Evolutionary conservation across 345 rosid species (phyloP), one percentile per base, ranked within the genome.

Genomic region (Hypericum perforatum): DNA sequence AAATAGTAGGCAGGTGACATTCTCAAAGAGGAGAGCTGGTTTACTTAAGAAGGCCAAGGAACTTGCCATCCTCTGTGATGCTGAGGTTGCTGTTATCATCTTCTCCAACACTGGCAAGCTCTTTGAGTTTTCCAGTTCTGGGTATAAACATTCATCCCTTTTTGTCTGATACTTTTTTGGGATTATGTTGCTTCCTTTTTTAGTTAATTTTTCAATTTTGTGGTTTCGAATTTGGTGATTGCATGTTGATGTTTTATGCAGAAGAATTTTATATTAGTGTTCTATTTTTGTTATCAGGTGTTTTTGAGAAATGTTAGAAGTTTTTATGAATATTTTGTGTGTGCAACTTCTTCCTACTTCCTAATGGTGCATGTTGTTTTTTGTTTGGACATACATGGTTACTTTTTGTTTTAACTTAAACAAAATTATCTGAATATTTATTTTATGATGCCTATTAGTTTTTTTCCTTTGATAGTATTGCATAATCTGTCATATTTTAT

Each of bases 91-190:
- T 58, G 84, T 84, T 47, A 90, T 86, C 56, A 75, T 84, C 68
- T 90, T 86, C 87, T 90, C 96, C 37, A 86, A 81, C 38, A 77
- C 96, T 45, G 96, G 97, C 66, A 90, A 84, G 75, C 91, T 90
- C 41, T 84, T 84, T 44, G 95, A 90, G 76, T 86, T 74, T 70
- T 67, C 95, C 32, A 86, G 91, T 61, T 73, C 84, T 70, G 74
- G 87, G 95, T 85, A 78, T 12, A 70, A 0, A 39, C 8, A 38
- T 16, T 13, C 5, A 39, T 36, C 44, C 43, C 0, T n/a, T 16
- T 2, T 7, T 54, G 32, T 58, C 12, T 43, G n/a, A 7, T 16
- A 6, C 13, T 41, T 59, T 55, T 49, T 32, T 53, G 59, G 16
- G 16, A 15, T 0, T 42, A 3, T 48, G n/a, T 6, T 29, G 37